Evolutionary conservation across 1,284 basidiomycete genomes (phyloP).

Genomic region (Moesziomyces sp.): DNA sequence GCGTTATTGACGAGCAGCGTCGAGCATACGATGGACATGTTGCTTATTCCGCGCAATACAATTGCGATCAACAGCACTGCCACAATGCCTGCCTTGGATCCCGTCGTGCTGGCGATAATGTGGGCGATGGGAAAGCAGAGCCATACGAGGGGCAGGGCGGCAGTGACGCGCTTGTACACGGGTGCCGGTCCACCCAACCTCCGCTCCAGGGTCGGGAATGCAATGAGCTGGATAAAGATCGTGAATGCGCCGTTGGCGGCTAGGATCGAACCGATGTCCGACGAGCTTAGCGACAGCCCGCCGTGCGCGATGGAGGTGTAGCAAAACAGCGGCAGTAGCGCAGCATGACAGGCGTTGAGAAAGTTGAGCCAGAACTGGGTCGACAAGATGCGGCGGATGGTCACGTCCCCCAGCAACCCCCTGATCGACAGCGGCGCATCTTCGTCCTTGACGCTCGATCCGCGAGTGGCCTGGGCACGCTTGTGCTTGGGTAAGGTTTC

Average conservation of each 20-base stretch:
- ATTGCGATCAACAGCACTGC: slow-evolving; percentile 9
- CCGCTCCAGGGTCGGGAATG: slow-evolving; percentile 48
- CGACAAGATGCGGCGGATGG: slow-evolving; percentile 48
- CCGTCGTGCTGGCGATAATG: slow-evolving; percentile 11
- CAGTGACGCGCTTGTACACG: slow-evolving; percentile 35
- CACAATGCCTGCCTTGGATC: slow-evolving; percentile 14
- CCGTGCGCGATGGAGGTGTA: slow-evolving; percentile 41
- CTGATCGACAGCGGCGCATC: slow-evolving; percentile 19
- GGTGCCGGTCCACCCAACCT: slow-evolving; percentile 35
- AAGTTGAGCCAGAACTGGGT: slow-evolving; percentile 53
- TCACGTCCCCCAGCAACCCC: slow-evolving; percentile 14
- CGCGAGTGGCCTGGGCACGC: too few species aligned
- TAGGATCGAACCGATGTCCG: slow-evolving; percentile 51
- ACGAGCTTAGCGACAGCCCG: slow-evolving; percentile 37
- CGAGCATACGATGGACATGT: slow-evolving; percentile 52
- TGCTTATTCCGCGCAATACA: slow-evolving; percentile 37
- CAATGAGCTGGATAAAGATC: slow-evolving; percentile 47
- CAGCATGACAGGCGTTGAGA: slow-evolving; percentile 46
- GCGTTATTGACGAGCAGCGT: slow-evolving; percentile 53
- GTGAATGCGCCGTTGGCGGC: slow-evolving; percentile 46
- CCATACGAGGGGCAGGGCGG: slow-evolving; percentile 39
- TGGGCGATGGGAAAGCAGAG: slow-evolving; percentile 52
- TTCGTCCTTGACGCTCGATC: background rate
- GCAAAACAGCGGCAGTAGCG: slow-evolving; percentile 56
- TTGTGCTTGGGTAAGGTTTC: slow-evolving; percentile 59